phyloP scores from a whole-genome alignment of 2,329 filamentous ascomycete species.

The Pleoardoris graminearum region DNA sequence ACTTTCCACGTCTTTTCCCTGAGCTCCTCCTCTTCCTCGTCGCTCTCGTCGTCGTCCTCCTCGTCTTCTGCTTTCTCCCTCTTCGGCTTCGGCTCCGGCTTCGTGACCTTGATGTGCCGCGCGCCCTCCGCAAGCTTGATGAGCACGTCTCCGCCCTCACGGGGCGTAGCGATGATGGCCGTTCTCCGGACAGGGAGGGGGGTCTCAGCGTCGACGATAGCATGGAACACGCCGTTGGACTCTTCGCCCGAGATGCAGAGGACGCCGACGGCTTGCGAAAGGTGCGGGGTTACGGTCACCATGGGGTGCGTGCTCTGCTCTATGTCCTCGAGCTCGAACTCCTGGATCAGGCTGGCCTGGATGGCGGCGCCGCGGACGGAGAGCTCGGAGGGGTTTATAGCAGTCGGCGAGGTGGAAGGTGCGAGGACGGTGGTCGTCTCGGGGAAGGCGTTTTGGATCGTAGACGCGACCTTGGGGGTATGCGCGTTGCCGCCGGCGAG shows the following conservation, averaged over 20 bases:
- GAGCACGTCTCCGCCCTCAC: slow-evolving; percentile 83
- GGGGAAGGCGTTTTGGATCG: slow-evolving; percentile 79
- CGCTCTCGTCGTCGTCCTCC: slow-evolving; percentile 65
- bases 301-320: slow-evolving; percentile 94
- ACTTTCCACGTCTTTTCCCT: slow-evolving; percentile 93
- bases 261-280: slow-evolving; percentile 85
- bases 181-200: slow-evolving; percentile 86
- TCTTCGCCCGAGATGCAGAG: slow-evolving; percentile 65
- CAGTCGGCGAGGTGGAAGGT: slow-evolving; percentile 73
- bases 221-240: slow-evolving; percentile 71
- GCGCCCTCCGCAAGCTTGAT: slow-evolving; percentile 86
- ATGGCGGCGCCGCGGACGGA: slow-evolving; percentile 88
- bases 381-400: slow-evolving; percentile 93
- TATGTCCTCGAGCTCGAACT: slow-evolving; percentile 92
- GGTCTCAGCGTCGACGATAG: slow-evolving; percentile 83
- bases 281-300: slow-evolving; percentile 91
- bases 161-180: slow-evolving; percentile 74
- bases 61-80: slow-evolving; percentile 60
- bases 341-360: slow-evolving; percentile 90
- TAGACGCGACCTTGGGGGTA: slow-evolving; percentile 87
- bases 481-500: slow-evolving; percentile 90
- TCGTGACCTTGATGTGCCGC: slow-evolving; percentile 90
- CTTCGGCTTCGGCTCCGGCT: slow-evolving; percentile 78
- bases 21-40: slow-evolving; percentile 80
- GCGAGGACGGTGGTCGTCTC: slow-evolving; percentile 77